Evolutionary conservation across 306 rosid genomes (phyloP), one percentile per base, ranked within the genome.

Genomic region (Vigna mungo): DNA sequence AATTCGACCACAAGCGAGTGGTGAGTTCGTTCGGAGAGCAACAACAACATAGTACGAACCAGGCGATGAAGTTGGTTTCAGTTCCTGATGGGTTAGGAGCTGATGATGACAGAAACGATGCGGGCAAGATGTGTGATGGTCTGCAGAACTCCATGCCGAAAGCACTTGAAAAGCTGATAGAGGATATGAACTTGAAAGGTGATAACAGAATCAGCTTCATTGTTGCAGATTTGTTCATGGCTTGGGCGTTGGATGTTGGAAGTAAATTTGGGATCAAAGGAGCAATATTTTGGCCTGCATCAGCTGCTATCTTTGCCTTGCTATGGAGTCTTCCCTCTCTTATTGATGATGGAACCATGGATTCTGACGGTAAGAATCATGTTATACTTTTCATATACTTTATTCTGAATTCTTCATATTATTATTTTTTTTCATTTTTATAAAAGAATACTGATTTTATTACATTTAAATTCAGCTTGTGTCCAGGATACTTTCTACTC

Each of bases 121-220:
- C 34, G 7, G 37, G 6, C 3, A 41, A 53, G 30, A 11, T 80
- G 34, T n/a, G 14, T 21, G 77, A 6, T 37, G 36, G 84, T 3
- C 37, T 84, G 0, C 6, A 47, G 3, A 53, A 3, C 1, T 79
- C 71, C 47, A 73, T 88, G 85, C 87, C 79, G 82, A 84, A 82
- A 82, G 80, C 74, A 10, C 71, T 88, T 72, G 89, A 86, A 84
- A 82, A 84, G 76, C 78, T 88, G 15, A 76, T 85, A 72, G 39
- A 36, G 39, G 71, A 73, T 13, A 36, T 75, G 39, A 18, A 48
- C 30, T 54, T 54, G 79, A 55, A 44, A 4, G 74, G 41, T 54
- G 58, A 58, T 1, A 0, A 34, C 6, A 67, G 2, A 67, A 74
- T 80, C 1, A 58, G 2, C 5, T 74, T 67, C 44, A 58, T 81